phyloP scores from a whole-genome alignment of 2,329 filamentous ascomycete species.

The Exophiala oligosperma region DNA sequence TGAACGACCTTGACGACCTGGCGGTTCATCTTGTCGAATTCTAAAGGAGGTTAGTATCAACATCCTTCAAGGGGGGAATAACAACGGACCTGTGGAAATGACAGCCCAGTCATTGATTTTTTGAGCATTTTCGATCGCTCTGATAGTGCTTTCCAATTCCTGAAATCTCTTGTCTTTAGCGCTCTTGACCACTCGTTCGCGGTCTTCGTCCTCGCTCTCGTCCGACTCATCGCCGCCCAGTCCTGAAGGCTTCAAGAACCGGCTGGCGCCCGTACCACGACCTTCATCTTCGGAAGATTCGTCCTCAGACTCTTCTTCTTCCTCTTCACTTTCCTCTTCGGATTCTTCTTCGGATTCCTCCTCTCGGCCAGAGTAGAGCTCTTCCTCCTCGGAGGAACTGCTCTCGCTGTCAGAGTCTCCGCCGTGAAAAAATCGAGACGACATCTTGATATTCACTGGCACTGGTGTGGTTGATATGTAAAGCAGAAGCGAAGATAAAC shows the following conservation, averaged over 20 bases:
- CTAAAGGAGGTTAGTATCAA: conserved; percentile 46
- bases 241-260: conserved; percentile 69
- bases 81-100: conserved; percentile 74
- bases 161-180: conserved; percentile 97
- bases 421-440: conserved; percentile 97
- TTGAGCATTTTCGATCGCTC: conserved; percentile 90
- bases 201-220: conserved; percentile 81
- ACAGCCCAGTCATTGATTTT: conserved; percentile 98
- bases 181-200: conserved; percentile 85
- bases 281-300: conserved; percentile 53
- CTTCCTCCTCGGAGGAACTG: conserved; percentile 91
- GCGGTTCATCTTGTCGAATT: conserved; percentile 92
- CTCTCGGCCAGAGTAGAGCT: conserved; percentile 79
- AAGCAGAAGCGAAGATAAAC: background rate
- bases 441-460: conserved; percentile 61
- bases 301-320: conserved; percentile 57
- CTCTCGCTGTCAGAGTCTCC: conserved; percentile 94
- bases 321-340: conserved; percentile 56
- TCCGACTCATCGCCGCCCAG: conserved; percentile 70
- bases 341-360: conserved; percentile 55
- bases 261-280: conserved; percentile 69
- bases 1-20: conserved; percentile 77
- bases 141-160: conserved; percentile 86
- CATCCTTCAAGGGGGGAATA: background rate
- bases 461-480: no score